phyloP scores from a whole-genome alignment of 805 yeast species.

The Grigorovia jiainica region DNA sequence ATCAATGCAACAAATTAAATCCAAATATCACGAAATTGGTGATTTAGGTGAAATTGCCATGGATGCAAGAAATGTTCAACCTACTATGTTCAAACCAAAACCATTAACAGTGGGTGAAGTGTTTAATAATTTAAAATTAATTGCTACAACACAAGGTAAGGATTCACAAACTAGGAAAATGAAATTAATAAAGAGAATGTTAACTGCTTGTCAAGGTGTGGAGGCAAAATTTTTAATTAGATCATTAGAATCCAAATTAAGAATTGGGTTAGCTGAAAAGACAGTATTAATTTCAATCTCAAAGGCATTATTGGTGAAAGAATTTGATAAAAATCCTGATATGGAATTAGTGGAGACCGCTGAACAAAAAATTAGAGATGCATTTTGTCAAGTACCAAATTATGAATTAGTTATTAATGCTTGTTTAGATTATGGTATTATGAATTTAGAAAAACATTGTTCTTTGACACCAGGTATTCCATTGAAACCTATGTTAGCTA shows the following conservation, averaged over 20 bases:
- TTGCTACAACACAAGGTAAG: slow-evolving; percentile 70
- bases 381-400: slow-evolving; percentile 84
- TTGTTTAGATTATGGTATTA: slow-evolving; percentile 59
- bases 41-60: slow-evolving; percentile 88
- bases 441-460: slow-evolving; percentile 55
- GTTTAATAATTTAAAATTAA: slow-evolving; percentile 61
- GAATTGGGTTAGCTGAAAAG: slow-evolving; percentile 92
- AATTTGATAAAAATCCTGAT: slow-evolving; percentile 33
- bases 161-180: slow-evolving; percentile 76
- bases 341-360: slow-evolving; percentile 46
- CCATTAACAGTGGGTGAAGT: slow-evolving; percentile 67
- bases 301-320: slow-evolving; percentile 66
- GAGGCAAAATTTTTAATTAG: slow-evolving; percentile 90
- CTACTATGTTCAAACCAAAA: slow-evolving; percentile 88
- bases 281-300: slow-evolving; percentile 78
- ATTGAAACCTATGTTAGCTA: slow-evolving; percentile 94
- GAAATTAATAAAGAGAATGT: slow-evolving; percentile 67
- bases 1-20: slow-evolving; percentile 56
- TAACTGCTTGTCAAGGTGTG: slow-evolving; percentile 73
- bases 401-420: slow-evolving; percentile 68
- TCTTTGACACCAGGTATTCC: slow-evolving; percentile 87
- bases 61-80: slow-evolving; percentile 72
- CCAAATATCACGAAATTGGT: slow-evolving; percentile 70
- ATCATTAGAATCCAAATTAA: slow-evolving; percentile 82
- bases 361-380: slow-evolving; percentile 73